Conservation (phyloP, 2,329 filamentous ascomycete species). For the Pseudogymnoascus sp. region DNA sequence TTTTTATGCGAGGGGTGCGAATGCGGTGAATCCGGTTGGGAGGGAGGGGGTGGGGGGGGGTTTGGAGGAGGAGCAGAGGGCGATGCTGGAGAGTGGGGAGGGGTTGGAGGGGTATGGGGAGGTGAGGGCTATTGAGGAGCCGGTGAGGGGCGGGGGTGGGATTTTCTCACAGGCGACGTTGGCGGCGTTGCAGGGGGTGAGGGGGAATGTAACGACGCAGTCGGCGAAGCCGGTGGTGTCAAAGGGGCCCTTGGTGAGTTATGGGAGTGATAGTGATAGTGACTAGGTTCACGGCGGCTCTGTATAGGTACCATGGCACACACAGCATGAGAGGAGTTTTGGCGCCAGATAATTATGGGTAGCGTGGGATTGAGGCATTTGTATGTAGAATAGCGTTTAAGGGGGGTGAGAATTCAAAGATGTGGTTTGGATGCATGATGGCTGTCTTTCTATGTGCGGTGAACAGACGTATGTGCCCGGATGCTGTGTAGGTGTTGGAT, state of each 20-base stretch:
- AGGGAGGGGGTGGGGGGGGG: constrained; percentile 45
- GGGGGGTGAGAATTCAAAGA: not conserved
- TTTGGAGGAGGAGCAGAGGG: constrained; percentile 51
- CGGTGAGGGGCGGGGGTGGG: constrained; percentile 42
- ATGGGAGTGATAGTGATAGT: constrained; percentile 77
- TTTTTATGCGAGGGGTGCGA: constrained; percentile 76
- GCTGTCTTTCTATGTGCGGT: not conserved
- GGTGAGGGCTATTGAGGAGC: constrained; percentile 34
- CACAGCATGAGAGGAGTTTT: not conserved
- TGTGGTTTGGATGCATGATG: not conserved
- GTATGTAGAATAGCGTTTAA: not conserved
- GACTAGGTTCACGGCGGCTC: not conserved
- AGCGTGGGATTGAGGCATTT: constrained; percentile 1
- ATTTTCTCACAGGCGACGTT: constrained; percentile 80
- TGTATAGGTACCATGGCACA: not conserved
- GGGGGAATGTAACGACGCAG: constrained; percentile 42
- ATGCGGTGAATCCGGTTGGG: constrained; percentile 52
- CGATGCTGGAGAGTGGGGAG: constrained; percentile 51
- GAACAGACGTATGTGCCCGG: not conserved
- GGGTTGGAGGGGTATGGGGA: constrained; percentile 36
- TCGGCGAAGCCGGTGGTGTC: constrained; percentile 43
- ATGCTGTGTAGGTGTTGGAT: not conserved
- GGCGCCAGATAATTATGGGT: not conserved
- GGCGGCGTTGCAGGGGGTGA: constrained; percentile 60
- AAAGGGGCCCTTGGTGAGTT: constrained; percentile 71